Evolutionary conservation across 2,329 filamentous ascomycete genomes (phyloP), one percentile per base, ranked within the genome.

Genomic region (Pyrenophora teres): DNA sequence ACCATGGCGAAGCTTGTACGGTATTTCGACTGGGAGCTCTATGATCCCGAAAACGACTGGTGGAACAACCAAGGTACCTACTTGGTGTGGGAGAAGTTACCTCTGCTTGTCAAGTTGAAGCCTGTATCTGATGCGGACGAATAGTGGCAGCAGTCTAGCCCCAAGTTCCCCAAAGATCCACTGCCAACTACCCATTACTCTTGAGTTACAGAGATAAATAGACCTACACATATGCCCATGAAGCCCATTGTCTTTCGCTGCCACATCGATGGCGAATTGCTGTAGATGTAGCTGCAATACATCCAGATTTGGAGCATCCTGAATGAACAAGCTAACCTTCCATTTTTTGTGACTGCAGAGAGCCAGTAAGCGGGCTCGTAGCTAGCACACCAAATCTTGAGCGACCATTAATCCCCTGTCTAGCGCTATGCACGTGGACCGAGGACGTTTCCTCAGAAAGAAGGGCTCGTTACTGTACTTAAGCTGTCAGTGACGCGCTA

Each of bases 11-110:
- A 46, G 13, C 16, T 51, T 2, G 31, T 51, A 12, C 31, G 37
- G 13, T 41, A 40, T 18, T 51, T 51, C 23, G 42, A 51, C 7
- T 46, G 36, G 42, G 42, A 46, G 25, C 18, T 51, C 3, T 0
- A 41, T 4, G 37, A 51, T 19, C 48, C 48, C 12, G 23, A 25
- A 6, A 46, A 32, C 3, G 37, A 46, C 7, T 51, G 42, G 42
- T 46, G 42, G 48, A 41, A 31, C 3, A 31, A 37, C 8, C 42
- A 51, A 31, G 48, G 48, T 0, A 51, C 48, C 7, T 51, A 51
- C 23, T 37, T 46, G 37, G 42, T 51, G 18, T 51, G 48, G 48
- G 37, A 51, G n/a, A 51, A 46, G 23, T 6, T 46, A n/a, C 48
- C 48, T 41, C 16, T 51, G 13, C n/a, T 41, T 12, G 37, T 51